Base-by-base conservation (phyloP, 1,284 basidiomycete genomes). In the Ganoderma lucidum region DNA sequence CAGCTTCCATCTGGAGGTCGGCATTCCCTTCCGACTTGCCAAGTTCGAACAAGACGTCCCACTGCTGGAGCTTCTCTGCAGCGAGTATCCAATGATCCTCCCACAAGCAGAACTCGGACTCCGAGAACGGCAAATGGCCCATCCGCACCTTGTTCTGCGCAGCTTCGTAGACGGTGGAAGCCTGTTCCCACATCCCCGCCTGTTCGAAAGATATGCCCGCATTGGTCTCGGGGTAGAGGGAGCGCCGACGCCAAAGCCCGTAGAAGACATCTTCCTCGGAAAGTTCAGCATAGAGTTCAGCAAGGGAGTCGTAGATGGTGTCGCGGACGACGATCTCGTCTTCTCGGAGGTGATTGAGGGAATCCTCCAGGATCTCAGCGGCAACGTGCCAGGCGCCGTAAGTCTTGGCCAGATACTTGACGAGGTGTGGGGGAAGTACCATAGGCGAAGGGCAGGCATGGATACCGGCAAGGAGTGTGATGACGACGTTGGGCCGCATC, bases 81-180 rank as follows among this genome's bases (percentile, higher is more conserved):
- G 97, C 91, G 19, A 98, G 84, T 71, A 99, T 95, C 98, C 98
- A 99, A 81, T 99, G 98, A 79, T 99, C 98, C 80, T 99, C 98
- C 98, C 98, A 99, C 23, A 99, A 85, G 76, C 95, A 96, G 80
- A 98, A 99, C 81, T 99, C 98, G 6, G 93, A 88, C 81, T 99
- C 98, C 44, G 94, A 94, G 83, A 98, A 99, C 1, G 96, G 92
- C 61, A 99, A 90, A 15, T 89, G 83, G 5, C 96, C 95, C 14
- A 90, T 86, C 59, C 96, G 89, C 6, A 96, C 94, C 79, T 93
- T 96, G 75, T 86, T 91, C 81, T 98, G 97, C 1, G 97, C 98
- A 35, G 86, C 85, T 81, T 99, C 98, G 82, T 99, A 99, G 64
- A 93, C 87, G 73, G 88, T 89, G 69, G 96, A 90, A 0, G 98